Evolutionary conservation across 306 rosid genomes (phyloP).

Genomic region (Lathyrus aphaca): DNA sequence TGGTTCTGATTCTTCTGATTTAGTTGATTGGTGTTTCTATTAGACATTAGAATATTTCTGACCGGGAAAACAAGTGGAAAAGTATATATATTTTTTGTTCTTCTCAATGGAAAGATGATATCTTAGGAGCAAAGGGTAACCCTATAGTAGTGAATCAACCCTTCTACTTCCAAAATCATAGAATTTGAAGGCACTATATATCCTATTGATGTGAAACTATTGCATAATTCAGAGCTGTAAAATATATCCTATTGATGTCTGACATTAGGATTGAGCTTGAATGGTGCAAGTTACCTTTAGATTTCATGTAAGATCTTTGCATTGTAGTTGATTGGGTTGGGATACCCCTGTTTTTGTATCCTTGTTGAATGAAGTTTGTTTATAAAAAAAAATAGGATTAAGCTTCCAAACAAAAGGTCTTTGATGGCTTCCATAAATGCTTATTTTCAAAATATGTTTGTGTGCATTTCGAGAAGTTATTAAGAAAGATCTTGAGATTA

Average conservation of each 20-base stretch:
- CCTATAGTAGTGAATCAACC: constrained; percentile 5
- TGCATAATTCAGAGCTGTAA: neutral
- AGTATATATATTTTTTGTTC: neutral
- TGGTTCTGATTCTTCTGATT: neutral
- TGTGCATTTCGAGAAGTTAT: too few species aligned
- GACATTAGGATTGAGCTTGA: constrained; percentile 1
- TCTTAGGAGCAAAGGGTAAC: neutral
- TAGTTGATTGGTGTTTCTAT: constrained; percentile 3
- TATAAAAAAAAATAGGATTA: too few species aligned
- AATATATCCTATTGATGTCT: neutral
- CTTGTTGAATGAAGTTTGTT: too few species aligned
- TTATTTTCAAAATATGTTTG: neutral
- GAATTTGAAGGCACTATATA: neutral
- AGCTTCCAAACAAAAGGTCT: constrained; percentile 12
- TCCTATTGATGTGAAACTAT: neutral
- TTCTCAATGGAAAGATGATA: neutral
- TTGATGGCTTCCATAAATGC: constrained; percentile 11
- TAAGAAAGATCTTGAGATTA: too few species aligned
- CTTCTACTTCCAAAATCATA: constrained; percentile 12
- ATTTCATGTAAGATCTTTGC: too few species aligned
- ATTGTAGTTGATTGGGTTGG: too few species aligned
- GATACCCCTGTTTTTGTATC: too few species aligned
- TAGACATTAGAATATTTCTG: constrained; percentile 4
- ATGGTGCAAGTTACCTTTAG: too few species aligned
- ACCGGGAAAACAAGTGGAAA: neutral